Conservation (phyloP, 192 early-diverging fungal species). For the Linnemannia hyalina region DNA sequence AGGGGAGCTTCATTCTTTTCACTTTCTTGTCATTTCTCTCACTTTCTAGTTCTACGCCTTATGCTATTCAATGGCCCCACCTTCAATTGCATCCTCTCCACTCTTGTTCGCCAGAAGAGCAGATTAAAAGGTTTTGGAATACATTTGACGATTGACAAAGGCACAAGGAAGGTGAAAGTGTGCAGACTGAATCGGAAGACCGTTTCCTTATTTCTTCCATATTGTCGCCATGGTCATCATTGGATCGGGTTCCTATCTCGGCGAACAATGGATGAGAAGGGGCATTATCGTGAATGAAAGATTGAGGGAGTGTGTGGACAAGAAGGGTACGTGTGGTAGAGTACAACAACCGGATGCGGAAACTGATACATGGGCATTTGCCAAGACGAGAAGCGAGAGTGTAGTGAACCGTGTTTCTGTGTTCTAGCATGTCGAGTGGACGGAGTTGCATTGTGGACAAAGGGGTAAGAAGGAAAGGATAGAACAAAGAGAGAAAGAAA, state of each 20-base stretch:
- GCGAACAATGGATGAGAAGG: neutral
- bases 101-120: too few species aligned
- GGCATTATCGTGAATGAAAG: neutral
- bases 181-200: neutral
- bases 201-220: neutral
- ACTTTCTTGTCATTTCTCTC: neutral
- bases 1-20: neutral
- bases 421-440: too few species aligned
- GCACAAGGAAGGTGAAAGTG: neutral
- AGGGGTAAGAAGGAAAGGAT: too few species aligned
- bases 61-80: neutral
- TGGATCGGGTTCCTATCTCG: neutral
- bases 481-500: too few species aligned
- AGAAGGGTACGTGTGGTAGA: neutral
- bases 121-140: neutral
- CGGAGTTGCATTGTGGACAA: too few species aligned
- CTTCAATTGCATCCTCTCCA: neutral
- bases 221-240: neutral
- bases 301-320: neutral
- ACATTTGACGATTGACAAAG: neutral
- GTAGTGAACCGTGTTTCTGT: too few species aligned
- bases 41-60: neutral
- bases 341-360: too few species aligned
- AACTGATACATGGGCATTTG: too few species aligned
- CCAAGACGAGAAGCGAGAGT: too few species aligned